These are phyloP conservation scores for Tulasnella sp. DNA, from an alignment of 768 basidiomycete genomes.

Conservation along the genomic window DNA sequence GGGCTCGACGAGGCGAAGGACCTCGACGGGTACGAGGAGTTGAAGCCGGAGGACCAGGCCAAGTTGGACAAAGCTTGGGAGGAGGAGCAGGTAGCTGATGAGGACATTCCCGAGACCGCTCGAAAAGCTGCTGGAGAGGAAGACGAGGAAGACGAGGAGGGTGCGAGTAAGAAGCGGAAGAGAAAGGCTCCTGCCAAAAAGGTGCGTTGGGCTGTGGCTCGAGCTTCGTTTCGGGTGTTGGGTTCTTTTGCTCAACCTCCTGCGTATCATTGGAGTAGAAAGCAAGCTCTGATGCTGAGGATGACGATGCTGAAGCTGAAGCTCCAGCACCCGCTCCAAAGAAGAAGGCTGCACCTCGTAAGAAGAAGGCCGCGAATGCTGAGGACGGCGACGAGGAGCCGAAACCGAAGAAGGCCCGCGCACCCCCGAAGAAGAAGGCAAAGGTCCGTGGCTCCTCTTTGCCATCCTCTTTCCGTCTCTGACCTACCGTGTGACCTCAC, in stretches of 20 bases:
- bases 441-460: slow-evolving; percentile 21
- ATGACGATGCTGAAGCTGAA: slow-evolving; percentile 21
- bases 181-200: slow-evolving; percentile 34
- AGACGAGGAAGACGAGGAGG: slow-evolving; percentile 32
- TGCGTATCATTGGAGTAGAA: neutral
- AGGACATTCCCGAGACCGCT: slow-evolving; percentile 69
- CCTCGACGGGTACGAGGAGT: slow-evolving; percentile 76
- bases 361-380: slow-evolving; percentile 20
- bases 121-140: slow-evolving; percentile 41
- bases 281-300: slow-evolving; percentile 12
- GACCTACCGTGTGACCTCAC: neutral
- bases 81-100: slow-evolving; percentile 65
- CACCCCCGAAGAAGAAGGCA: slow-evolving; percentile 8
- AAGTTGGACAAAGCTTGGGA: slow-evolving; percentile 64
- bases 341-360: slow-evolving; percentile 31
- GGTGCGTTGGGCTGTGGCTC: slow-evolving; percentile 7
- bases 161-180: slow-evolving; percentile 42
- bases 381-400: slow-evolving; percentile 33
- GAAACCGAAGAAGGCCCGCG: slow-evolving; percentile 24
- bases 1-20: slow-evolving; percentile 45
- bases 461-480: neutral
- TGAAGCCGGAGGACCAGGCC: slow-evolving; percentile 55
- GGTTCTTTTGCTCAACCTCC: neutral
- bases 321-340: slow-evolving; percentile 40
- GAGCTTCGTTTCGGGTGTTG: neutral